Evolutionary conservation across 1,139 yeast genomes (phyloP).

Genomic region (Kazachstania sp.): DNA sequence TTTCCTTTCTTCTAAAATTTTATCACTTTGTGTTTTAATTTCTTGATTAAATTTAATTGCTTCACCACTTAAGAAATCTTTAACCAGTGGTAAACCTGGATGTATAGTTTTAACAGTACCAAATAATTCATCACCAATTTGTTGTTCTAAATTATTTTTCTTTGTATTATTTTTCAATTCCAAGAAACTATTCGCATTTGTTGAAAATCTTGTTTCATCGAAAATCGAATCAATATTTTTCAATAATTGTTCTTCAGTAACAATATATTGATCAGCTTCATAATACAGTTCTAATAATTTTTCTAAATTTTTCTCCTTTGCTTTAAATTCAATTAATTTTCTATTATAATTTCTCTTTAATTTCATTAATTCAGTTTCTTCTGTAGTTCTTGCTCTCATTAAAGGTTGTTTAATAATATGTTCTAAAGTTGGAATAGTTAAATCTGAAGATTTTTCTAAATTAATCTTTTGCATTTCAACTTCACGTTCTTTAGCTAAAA

Average conservation of each 20-base stretch:
- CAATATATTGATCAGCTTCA: slow-evolving; percentile 43
- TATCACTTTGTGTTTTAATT: slow-evolving; percentile 1
- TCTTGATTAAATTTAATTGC: slow-evolving; percentile 3
- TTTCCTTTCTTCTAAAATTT: slow-evolving; percentile 4
- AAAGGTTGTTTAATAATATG: slow-evolving; percentile 58
- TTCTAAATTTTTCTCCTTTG: slow-evolving; percentile 42
- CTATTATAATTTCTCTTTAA: slow-evolving; percentile 50
- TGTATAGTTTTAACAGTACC: slow-evolving; percentile 9
- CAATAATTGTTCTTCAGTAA: slow-evolving; percentile 30
- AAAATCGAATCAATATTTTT: slow-evolving; percentile 31
- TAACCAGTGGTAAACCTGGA: slow-evolving; percentile 12
- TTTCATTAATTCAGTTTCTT: slow-evolving; percentile 45
- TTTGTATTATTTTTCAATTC: slow-evolving; percentile 4
- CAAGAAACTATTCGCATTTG: background rate
- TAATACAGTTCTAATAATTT: slow-evolving; percentile 64
- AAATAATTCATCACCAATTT: slow-evolving; percentile 10
- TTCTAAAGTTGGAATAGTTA: slow-evolving; percentile 77
- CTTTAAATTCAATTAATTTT: slow-evolving; percentile 36
- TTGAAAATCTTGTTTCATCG: slow-evolving; percentile 12
- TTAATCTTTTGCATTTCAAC: slow-evolving; percentile 21
- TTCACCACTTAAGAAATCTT: slow-evolving; percentile 10
- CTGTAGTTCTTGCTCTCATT: slow-evolving; percentile 62
- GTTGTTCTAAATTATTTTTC: slow-evolving; percentile 7
- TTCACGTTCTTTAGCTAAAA: slow-evolving; percentile 31
- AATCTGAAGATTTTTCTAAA: slow-evolving; percentile 28